phyloP scores from a whole-genome alignment of 495 filamentous ascomycete species.

The Schizothecium vesticola region DNA sequence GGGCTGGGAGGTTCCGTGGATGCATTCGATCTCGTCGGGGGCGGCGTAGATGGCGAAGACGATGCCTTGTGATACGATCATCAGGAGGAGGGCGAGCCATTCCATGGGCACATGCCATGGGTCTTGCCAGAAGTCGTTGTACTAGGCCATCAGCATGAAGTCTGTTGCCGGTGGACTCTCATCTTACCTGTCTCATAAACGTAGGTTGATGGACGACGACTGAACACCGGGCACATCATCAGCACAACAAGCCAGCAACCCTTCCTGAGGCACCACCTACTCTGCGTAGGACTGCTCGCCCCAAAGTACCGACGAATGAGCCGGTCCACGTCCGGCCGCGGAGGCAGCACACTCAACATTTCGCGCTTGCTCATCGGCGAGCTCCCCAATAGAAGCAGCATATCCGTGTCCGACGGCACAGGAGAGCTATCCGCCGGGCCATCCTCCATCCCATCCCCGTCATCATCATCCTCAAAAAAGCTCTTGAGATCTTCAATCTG shows the following conservation, averaged over 20 bases:
- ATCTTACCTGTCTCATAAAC: slow-evolving; percentile 28
- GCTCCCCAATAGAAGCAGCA: slow-evolving; percentile 27
- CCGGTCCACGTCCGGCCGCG: slow-evolving; percentile 33
- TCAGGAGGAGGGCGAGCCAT: slow-evolving; percentile 44
- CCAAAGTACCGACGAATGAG: slow-evolving; percentile 47
- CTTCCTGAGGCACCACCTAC: slow-evolving; percentile 12
- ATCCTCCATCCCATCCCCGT: slow-evolving; percentile 25
- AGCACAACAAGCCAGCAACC: not conserved
- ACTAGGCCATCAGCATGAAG: slow-evolving; percentile 25
- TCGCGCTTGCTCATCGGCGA: slow-evolving; percentile 29
- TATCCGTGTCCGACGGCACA: slow-evolving; percentile 27
- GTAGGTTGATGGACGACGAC: slow-evolving; percentile 42
- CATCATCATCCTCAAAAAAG: slow-evolving; percentile 38
- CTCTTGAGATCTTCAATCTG: slow-evolving; percentile 44
- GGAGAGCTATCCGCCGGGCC: slow-evolving; percentile 13
- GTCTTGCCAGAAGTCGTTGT: slow-evolving; percentile 43
- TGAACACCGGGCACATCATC: slow-evolving; percentile 4
- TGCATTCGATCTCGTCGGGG: slow-evolving; percentile 34
- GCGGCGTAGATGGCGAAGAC: slow-evolving; percentile 35
- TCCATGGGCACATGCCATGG: slow-evolving; percentile 31
- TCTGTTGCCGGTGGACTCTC: not conserved
- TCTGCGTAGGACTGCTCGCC: slow-evolving; percentile 41
- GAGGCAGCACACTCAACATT: slow-evolving; percentile 37
- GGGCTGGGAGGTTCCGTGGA: slow-evolving; percentile 24
- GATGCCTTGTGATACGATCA: slow-evolving; percentile 36